A percentile compares a stretch with the other conserved stretches of the same genome.
These are phyloP conservation scores for Rachicladosporium sp. DNA, from an alignment of 2,329 filamentous ascomycete genomes.

Conservation along the genomic window DNA sequence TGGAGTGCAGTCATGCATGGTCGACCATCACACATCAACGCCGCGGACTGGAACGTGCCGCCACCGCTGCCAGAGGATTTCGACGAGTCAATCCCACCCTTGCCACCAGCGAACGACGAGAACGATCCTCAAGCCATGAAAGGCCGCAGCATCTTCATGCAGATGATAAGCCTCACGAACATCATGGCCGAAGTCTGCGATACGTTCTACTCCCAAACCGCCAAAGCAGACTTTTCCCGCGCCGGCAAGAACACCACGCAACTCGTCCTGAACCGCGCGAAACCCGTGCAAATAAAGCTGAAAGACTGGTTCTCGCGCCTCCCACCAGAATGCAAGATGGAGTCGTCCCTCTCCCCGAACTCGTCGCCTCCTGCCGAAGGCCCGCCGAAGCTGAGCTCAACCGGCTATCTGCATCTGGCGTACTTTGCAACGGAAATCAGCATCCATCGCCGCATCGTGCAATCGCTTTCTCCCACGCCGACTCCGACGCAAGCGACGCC, in stretches of 20 bases:
- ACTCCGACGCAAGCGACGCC: constrained; percentile 12
- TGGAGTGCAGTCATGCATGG: constrained; percentile 81
- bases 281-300: constrained; percentile 69
- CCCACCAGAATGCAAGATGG: constrained; percentile 54
- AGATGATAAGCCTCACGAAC: constrained; percentile 63
- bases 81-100: constrained; percentile 48
- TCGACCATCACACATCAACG: constrained; percentile 64
- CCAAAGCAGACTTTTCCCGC: constrained; percentile 55
- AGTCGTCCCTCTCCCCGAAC: constrained; percentile 24
- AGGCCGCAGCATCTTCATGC: constrained; percentile 57
- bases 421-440: constrained; percentile 94
- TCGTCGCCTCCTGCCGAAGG: no score
- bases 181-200: constrained; percentile 72
- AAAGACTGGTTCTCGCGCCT: constrained; percentile 70
- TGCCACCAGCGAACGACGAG: constrained; percentile 33
- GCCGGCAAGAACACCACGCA: constrained; percentile 60
- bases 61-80: constrained; percentile 56
- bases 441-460: constrained; percentile 79
- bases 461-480: constrained; percentile 47
- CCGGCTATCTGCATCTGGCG: constrained; percentile 65
- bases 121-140: constrained; percentile 50
- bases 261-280: constrained; percentile 61
- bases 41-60: constrained; percentile 65
- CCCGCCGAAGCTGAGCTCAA: constrained; percentile 28
- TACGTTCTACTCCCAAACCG: constrained; percentile 68